Evolutionary conservation across 108 stramenopile species (phyloP).

Genomic region (Nitzschia palea): DNA sequence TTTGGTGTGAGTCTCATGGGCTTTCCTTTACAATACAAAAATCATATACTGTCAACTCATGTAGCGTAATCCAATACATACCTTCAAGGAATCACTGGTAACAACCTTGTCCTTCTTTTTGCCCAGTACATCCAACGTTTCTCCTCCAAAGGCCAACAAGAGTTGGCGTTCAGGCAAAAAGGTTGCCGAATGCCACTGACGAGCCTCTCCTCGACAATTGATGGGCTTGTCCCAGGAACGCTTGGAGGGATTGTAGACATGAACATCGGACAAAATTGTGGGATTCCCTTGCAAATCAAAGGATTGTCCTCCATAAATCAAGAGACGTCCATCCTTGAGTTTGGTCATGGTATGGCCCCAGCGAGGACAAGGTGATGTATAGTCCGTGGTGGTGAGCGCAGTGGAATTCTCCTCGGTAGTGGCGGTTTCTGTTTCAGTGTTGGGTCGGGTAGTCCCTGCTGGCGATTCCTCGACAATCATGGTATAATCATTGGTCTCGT

Average conservation of each 20-base stretch:
- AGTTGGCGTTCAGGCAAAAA: constrained; percentile 76
- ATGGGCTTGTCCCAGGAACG: constrained; percentile 63
- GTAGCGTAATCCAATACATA: background rate
- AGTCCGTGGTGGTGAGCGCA: background rate
- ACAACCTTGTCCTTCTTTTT: constrained; percentile 27
- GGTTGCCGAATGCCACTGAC: constrained; percentile 80
- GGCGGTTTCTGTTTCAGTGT: background rate
- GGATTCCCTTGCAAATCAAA: constrained; percentile 37
- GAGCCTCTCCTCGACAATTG: constrained; percentile 64
- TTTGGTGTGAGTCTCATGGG: no score
- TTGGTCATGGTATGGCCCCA: constrained; percentile 85
- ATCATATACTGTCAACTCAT: no score
- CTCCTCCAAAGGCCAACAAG: constrained; percentile 81
- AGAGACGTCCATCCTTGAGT: constrained; percentile 60
- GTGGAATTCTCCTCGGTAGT: background rate
- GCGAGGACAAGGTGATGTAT: constrained; percentile 51
- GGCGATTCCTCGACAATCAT: background rate
- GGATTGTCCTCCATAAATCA: constrained; percentile 84
- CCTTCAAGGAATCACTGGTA: constrained; percentile 25
- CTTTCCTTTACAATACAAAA: no score
- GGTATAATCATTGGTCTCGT: background rate
- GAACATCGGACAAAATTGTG: constrained; percentile 55
- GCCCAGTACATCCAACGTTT: constrained; percentile 22
- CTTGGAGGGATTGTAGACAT: constrained; percentile 53
- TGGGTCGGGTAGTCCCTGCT: background rate